These are phyloP conservation scores for Thuidium tamariscinum DNA, from an alignment of 225 moss, liverwort and hornwort genomes.

Conservation along the genomic window DNA sequence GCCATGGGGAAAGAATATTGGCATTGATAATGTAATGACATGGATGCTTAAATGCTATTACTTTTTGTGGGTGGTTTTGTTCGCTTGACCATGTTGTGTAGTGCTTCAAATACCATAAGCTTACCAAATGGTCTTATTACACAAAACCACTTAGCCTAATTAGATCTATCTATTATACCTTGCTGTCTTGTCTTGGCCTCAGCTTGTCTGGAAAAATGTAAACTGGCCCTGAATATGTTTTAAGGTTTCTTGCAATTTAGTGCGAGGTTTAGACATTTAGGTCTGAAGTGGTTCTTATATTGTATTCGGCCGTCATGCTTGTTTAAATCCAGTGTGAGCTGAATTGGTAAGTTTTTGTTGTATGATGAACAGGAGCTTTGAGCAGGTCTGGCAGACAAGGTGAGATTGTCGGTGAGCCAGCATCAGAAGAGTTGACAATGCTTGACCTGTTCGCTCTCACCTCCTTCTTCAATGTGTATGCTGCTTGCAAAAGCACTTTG, in stretches of 20 bases:
- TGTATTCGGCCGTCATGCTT: background rate
- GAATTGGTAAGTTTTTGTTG: background rate
- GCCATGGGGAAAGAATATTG: background rate
- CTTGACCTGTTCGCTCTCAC: constrained; percentile 31
- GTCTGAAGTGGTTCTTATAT: background rate
- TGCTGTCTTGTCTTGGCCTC: background rate
- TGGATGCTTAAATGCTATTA: background rate
- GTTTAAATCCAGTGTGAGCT: background rate
- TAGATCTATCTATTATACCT: background rate
- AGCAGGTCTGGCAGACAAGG: constrained; percentile 7
- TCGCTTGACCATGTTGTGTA: background rate
- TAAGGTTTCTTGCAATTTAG: background rate
- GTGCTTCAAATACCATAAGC: background rate
- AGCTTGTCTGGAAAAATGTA: background rate
- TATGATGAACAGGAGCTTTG: background rate
- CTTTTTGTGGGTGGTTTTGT: background rate
- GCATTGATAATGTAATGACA: background rate
- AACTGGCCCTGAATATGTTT: background rate
- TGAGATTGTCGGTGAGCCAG: background rate
- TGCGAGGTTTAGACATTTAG: background rate
- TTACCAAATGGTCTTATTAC: background rate
- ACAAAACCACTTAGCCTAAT: background rate
- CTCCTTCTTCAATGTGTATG: constrained; percentile 49
- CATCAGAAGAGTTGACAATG: constrained; percentile 28
- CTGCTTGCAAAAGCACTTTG: constrained; percentile 39